Evolutionary conservation across 495 filamentous ascomycete species (phyloP).

Genomic region (Podospora conica): DNA sequence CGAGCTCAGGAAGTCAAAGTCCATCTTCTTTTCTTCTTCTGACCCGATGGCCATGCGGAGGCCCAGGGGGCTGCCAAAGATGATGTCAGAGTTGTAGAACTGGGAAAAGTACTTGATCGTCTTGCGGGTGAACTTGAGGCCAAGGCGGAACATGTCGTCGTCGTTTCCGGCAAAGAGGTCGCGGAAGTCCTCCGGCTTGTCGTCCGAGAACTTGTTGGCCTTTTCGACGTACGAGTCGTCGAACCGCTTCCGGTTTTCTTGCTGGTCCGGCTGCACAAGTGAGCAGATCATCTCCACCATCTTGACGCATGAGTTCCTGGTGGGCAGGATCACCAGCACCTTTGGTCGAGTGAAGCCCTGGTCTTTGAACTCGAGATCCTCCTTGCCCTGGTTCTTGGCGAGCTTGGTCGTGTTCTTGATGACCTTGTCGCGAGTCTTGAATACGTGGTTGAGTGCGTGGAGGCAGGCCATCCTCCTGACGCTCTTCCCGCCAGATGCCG

Average conservation of each 20-base stretch:
- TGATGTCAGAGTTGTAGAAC: constrained; percentile 95
- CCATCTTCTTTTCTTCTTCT: constrained; percentile 64
- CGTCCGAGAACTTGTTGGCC: constrained; percentile 57
- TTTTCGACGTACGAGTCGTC: constrained; percentile 66
- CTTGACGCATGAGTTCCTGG: constrained; percentile 73
- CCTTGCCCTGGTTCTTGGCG: constrained; percentile 46
- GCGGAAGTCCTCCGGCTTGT: constrained; percentile 80
- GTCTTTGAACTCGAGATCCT: constrained; percentile 73
- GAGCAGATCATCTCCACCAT: constrained; percentile 66
- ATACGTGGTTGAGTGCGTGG: constrained; percentile 82
- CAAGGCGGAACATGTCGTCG: constrained; percentile 91
- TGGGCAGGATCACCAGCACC: constrained; percentile 82
- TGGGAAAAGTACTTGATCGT: constrained; percentile 90
- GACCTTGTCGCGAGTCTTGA: constrained; percentile 87
- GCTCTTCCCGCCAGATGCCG: constrained; percentile 53
- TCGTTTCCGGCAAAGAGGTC: constrained; percentile 92
- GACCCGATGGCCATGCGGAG: constrained; percentile 83
- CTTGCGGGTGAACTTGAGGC: constrained; percentile 91
- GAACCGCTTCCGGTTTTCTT: constrained; percentile 93
- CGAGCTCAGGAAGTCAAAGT: constrained; percentile 87
- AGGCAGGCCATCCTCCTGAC: constrained; percentile 70
- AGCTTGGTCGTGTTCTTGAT: constrained; percentile 85
- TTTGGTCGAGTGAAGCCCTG: constrained; percentile 96
- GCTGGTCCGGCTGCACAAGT: constrained; percentile 75
- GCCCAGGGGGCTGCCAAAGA: constrained; percentile 83